Evolutionary conservation across 2,329 filamentous ascomycete genomes (phyloP), one percentile per base, ranked within the genome.

Genomic region (Cylindrodendrum hubeiense): DNA sequence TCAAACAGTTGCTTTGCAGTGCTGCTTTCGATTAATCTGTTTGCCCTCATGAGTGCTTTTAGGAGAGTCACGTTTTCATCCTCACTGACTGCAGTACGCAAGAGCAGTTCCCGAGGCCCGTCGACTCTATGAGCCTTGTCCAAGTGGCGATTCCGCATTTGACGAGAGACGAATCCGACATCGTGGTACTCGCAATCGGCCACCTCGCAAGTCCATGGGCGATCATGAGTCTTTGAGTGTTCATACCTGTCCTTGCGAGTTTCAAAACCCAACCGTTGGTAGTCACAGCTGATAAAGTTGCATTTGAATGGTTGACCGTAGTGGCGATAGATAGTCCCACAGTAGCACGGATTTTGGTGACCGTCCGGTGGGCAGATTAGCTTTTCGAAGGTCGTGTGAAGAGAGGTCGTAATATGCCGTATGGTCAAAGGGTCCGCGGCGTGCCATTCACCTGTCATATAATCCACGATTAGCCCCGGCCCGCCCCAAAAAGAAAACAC

Each of bases 141-240:
- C 19, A 70, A 28, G 50, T 75, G 74, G 4, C 66, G 50, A 53
- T 73, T 67, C 22, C 70, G 61, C 70, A 73, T 72, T 41, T 61
- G 67, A 3, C 66, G 53, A 3, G 74, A 70, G 9, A 72, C 28
- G 59, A 73, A 76, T 12, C 71, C 72, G 12, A 60, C 60, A 10
- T 68, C 26, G 5, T 59, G 51, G 19, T 65, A 76, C 53, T 70
- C 63, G 59, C 73, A 75, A n/a, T 30, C 41, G 15, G 54, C 17
- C n/a, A 68, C 52, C 24, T 39, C 33, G 53, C 74, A 76, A 54
- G 71, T 76, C 71, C 71, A 75, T n/a, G 66, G 70, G 2, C 59
- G 51, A 22, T 52, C 37, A 26, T 67, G 65, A 34, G 52, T 19
- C 24, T 50, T 47, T 22, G 37, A 41, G 24, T 66, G 64, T 4